Base-by-base conservation (phyloP, 495 filamentous ascomycete species). In the Xylaria longipes region DNA sequence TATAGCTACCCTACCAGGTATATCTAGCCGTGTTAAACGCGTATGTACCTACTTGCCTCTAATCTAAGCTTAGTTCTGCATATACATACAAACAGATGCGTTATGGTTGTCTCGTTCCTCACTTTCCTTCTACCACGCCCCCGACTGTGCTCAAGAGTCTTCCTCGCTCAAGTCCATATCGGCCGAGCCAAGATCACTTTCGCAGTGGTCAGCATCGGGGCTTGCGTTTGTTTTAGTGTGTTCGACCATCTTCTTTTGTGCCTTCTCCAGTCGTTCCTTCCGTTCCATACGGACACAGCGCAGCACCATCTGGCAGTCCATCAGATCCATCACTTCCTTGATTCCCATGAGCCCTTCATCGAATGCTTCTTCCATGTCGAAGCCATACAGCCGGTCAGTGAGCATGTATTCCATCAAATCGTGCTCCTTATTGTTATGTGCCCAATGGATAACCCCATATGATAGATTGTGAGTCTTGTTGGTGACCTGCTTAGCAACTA, bases 281-380 rank as follows among this genome's bases (percentile, higher is more conserved):
- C 12, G 68, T 80, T 79, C 45, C 9, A 41, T 73, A 81, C 84
- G 68, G 11, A 56, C 14, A n/a, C 15, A 20, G 12, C 48, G 39
- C 8, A 74, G 6, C 2, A 50, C 25, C 3, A 20, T 33, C 1
- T 81, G 87, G 62, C 68, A 86, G 17, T 84, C 82, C 66, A 76
- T 72, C 31, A 76, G 56, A 29, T 74, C 72, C 3, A 37, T n/a
- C 8, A 71, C 22, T 50, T 72, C 66, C 11, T 41, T 58, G 0
- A 65, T 31, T 2, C 27, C n/a, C 69, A 74, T 76, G 20, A 74
- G 50, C 0, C 33, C 25, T 29, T 57, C 62, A 6, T 43, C 14
- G 5, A 69, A 60, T 17, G 67, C 67, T 7, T 12, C 29, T 17
- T 69, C 56, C 15, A 50, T 31, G 31, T 76, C 69, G 35, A 60